A percentile compares a stretch with the other conserved stretches of the same genome.
Evolutionary conservation across 2,329 filamentous ascomycete genomes (phyloP).

Genomic region (Colletotrichum sp.): DNA sequence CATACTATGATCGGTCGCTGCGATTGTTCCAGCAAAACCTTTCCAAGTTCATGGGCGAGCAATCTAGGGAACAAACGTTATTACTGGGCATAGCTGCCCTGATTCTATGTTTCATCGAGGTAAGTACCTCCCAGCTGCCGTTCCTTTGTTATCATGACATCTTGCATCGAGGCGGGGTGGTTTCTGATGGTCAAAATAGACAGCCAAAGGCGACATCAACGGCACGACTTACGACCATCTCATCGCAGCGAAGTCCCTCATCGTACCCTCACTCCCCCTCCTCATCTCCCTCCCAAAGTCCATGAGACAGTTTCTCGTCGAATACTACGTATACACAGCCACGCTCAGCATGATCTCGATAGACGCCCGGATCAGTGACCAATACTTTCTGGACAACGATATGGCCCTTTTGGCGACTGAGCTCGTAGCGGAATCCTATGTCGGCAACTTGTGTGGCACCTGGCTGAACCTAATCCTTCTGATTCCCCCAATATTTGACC

Average conservation of each 20-base stretch:
- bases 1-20: conserved; percentile 40
- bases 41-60: conserved; percentile 25
- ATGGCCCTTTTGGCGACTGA: conserved; percentile 33
- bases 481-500: conserved; percentile 44
- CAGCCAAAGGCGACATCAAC: conserved; percentile 46
- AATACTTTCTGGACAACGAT: conserved; percentile 33
- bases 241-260: conserved; percentile 45
- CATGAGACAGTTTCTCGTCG: conserved; percentile 49
- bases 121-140: conserved; percentile 23
- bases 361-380: conserved; percentile 30
- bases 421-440: conserved; percentile 34
- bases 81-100: conserved; percentile 48
- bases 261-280: not conserved
- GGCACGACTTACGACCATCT: conserved; percentile 50
- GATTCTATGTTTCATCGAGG: conserved; percentile 52
- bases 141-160: not conserved
- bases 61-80: conserved; percentile 38
- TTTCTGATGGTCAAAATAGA: conserved; percentile 26
- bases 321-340: conserved; percentile 53
- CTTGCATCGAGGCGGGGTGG: rapidly evolving
- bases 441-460: conserved; percentile 42
- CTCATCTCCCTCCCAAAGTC: conserved; percentile 31
- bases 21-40: conserved; percentile 35
- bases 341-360: conserved; percentile 53
- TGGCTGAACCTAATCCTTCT: conserved; percentile 43